Base-by-base conservation (phyloP, 805 yeast genomes). In the Schwanniomyces pseudopolymorphus region DNA sequence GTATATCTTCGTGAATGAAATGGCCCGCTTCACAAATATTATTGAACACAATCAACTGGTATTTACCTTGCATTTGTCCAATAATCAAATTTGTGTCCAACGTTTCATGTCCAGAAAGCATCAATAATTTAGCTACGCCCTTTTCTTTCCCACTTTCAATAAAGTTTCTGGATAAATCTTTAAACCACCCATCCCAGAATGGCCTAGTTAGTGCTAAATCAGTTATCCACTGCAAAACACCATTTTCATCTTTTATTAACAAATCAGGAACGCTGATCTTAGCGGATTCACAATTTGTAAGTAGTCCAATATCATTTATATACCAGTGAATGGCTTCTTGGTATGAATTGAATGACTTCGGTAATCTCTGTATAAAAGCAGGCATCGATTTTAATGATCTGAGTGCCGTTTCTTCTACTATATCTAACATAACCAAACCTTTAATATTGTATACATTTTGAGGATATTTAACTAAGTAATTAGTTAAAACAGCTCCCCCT, bases 61-160 rank as follows among this genome's bases (percentile, higher is more conserved):
- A 94, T 61, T 83, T 85, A 1, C 99, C 99, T 67, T 91, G 98
- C 99, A 94, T 94, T 66, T 95, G 99, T 0, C 97, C 99, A 43
- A 94, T 83, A 64, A 91, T 89, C 40, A 94, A 72, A 33, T 79
- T 79, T 52, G 85, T 89, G 66, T 94, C 99, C 25, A 95, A 73
- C 17, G 87, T 82, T 54, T 94, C 97, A 43, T 91, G 86, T 3
- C 96, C 96, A 0, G 98, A 95, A 13, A 95, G 67, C 1, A 94
- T 75, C 35, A 94, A 74, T 44, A 94, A 56, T 57, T 89, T 87
- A 0, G 91, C 83, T 6, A 65, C 52, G 16, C 49, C 53, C 22
- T 50, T 46, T 0, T 83, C 52, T 5, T 55, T 54, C 14, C 61
- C 65, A 40, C 77, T 62, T 1, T 46, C 46, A 8, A 75, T 61